Evolutionary conservation across 169 alveolate species (phyloP).

Genomic region (Cryptosporidium tyzzeri): DNA sequence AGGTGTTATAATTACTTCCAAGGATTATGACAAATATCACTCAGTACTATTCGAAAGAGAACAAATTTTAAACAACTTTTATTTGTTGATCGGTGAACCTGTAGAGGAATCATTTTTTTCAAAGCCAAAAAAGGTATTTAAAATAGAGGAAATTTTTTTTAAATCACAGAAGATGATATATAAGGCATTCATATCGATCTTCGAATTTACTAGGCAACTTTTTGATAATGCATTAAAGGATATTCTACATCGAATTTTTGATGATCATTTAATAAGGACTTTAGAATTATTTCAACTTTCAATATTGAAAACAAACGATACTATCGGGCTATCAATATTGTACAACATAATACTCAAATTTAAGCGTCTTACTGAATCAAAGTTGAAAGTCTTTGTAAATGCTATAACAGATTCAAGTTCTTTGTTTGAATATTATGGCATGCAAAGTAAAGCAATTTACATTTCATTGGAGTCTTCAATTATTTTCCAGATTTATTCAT

Average conservation of each 20-base stretch:
- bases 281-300: neutral
- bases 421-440: constrained; percentile 8
- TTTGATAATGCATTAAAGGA: constrained; percentile 2
- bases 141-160: constrained; percentile 42
- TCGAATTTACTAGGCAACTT: constrained; percentile 25
- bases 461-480: constrained; percentile 21
- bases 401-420: constrained; percentile 9
- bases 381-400: constrained; percentile 11
- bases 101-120: neutral
- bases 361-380: neutral
- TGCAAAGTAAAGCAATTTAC: constrained; percentile 14
- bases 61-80: constrained; percentile 31
- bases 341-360: constrained; percentile 12
- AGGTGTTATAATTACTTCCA: constrained; percentile 15
- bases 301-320: constrained; percentile 36
- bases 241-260: neutral
- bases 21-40: constrained; percentile 37
- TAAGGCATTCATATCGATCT: constrained; percentile 15
- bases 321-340: constrained; percentile 22
- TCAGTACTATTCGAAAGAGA: constrained; percentile 24
- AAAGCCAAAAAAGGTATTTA: neutral
- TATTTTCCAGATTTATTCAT: neutral
- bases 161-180: constrained; percentile 41
- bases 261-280: constrained; percentile 4
- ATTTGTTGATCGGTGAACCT: neutral